Base-by-base conservation (phyloP, 2,329 filamentous ascomycete species). In the Colletotrichum eleusines region DNA sequence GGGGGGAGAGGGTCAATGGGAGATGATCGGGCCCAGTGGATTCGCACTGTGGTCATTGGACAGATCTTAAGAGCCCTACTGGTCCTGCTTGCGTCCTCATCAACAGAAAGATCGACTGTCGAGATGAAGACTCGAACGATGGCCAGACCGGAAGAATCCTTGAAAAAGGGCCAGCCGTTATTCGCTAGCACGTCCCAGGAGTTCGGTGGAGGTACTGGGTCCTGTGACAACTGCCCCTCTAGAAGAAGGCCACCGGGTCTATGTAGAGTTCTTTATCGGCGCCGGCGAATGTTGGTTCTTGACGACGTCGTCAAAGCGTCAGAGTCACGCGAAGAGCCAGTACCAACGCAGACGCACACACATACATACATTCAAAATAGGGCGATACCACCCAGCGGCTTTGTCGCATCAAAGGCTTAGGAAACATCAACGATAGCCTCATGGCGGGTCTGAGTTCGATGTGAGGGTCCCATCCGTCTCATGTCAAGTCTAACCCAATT, bases 121-220 rank as follows among this genome's bases (percentile, higher is more conserved):
- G 53, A n/a, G n/a, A 69, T 50, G 64, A 40, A 28, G 57, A 64
- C 38, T 69, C 63, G 59, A 71, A 46, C 40, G 46, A 63, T 35
- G 63, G 63, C 23, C 55, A 63, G 42, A 55, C 55, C 18, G 12
- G 18, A 44, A 23, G 16, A 42, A 38, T 20, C 26, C 63, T 54
- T 48, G 26, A 18, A 23, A n/a, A 28, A 31, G 63, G 50, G 26
- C 57, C n/a, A 46, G 55, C 18, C 46, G 38, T 51, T 48, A 33
- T 33, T 18, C n/a, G 14, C 31, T 46, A 71, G 69, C 69, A 71
- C 69, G 69, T 71, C 59, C 69, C 69, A 63, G 35, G 59, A 38
- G 69, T 69, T 71, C 65, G 69, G 59, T 71, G 64, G 69, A 71
- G 64, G 69, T 59, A 58, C 53, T 61, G 63, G 38, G 53, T 35